These are phyloP conservation scores for Theileria parva DNA, from an alignment of 169 alveolate genomes.

Conservation along the genomic window DNA sequence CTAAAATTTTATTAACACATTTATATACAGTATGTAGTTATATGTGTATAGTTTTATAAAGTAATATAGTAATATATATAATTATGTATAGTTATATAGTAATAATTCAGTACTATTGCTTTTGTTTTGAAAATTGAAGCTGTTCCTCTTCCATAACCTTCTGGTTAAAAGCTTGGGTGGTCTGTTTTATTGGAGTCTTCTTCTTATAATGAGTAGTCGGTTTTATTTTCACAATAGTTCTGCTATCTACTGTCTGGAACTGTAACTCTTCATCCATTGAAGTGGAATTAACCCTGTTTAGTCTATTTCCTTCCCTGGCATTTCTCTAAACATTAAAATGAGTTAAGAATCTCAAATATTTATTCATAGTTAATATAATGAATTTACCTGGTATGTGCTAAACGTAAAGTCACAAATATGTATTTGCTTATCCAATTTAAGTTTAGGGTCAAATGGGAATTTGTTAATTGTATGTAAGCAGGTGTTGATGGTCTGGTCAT, in stretches of 20 bases:
- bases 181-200: slow-evolving; percentile 68
- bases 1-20: slow-evolving; percentile 11
- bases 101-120: slow-evolving; percentile 30
- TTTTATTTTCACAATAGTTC: slow-evolving; percentile 68
- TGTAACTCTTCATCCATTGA: slow-evolving; percentile 75
- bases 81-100: not conserved
- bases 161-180: slow-evolving; percentile 81
- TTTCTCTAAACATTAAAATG: slow-evolving; percentile 32
- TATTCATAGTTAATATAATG: not conserved
- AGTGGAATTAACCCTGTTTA: slow-evolving; percentile 49
- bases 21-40: not conserved
- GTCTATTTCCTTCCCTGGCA: slow-evolving; percentile 66
- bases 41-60: not conserved
- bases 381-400: slow-evolving; percentile 71
- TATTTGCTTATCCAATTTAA: slow-evolving; percentile 80
- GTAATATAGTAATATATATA: no score
- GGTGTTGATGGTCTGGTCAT: slow-evolving; percentile 66
- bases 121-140: slow-evolving; percentile 71
- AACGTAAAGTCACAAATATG: slow-evolving; percentile 83
- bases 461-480: slow-evolving; percentile 75
- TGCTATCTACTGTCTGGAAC: slow-evolving; percentile 78
- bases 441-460: slow-evolving; percentile 81
- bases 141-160: slow-evolving; percentile 79
- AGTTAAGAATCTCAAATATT: not conserved
- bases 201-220: slow-evolving; percentile 63